Base-by-base conservation (phyloP, 140 eudicot genomes). In the Ambrosia hybrid region DNA sequence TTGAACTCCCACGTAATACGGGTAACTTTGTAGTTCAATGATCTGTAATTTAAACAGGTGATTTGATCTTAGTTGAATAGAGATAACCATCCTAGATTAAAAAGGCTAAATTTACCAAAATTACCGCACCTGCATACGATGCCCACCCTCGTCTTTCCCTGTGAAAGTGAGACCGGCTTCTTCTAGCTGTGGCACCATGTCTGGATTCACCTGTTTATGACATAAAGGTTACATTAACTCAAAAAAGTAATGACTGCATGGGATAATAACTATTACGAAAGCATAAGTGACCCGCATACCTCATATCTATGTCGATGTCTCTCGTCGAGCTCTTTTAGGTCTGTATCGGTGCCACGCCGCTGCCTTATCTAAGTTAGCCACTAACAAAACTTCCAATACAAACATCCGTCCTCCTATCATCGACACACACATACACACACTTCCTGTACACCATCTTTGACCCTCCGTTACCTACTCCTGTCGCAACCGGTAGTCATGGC, bases 241-340 rank as follows among this genome's bases (percentile, higher is more conserved):
- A 34, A 63, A 67, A 13, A 51, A n/a, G 17, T 68, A 39, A 61
- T 46, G 12, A 45, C 41, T 69, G 37, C 21, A 13, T 56, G 7
- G 16, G 37, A 70, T 51, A 53, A 65, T 36, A 43, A 52, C 46
- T 10, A 77, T 21, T 43, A 12, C 2, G 67, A 15, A 57, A 10
- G 46, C 6, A 13, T 3, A 21, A 21, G 30, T 21, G 30, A 21
- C 30, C 30, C 0, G 30, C 30, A 21, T 21, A 21, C 30, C 30
- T 94, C 99, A 52, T 94, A 94, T 88, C 99, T 83, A 82, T 94
- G 99, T 55, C 99, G 94, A 83, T 94, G 99, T 76, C 99, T 90
- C 88, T 94, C 99, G 57, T 84, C 96, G 38, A 94, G 30, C 30
- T 21, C 30, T 21, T 21, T 21, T 21, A 21, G 30, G 30, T 21